Evolutionary conservation across 2,329 filamentous ascomycete genomes (phyloP).

Genomic region (Daldinia sp.): DNA sequence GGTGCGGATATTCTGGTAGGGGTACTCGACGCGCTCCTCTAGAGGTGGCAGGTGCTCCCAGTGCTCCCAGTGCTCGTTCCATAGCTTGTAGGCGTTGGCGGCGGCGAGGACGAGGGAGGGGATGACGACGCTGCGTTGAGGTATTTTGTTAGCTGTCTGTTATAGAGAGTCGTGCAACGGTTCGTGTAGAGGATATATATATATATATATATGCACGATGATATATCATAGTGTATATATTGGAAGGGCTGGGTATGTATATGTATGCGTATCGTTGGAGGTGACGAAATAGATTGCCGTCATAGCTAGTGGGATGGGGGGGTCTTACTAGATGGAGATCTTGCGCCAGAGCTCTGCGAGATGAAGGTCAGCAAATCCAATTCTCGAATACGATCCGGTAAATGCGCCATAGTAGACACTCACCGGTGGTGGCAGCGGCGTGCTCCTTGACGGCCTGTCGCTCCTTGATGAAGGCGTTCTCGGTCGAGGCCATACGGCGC

Average conservation of each 20-base stretch:
- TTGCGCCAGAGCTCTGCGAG: constrained; percentile 89
- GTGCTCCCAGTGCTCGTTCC: constrained; percentile 98
- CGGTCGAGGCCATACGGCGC: constrained; percentile 80
- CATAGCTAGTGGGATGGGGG: constrained; percentile 17
- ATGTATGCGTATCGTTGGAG: neutral
- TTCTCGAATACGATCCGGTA: neutral
- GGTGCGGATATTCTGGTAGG: constrained; percentile 96
- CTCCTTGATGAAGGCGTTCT: constrained; percentile 96
- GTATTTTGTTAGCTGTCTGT: constrained; percentile 10
- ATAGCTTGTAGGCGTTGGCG: constrained; percentile 90
- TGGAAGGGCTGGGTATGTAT: neutral
- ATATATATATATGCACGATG: no score
- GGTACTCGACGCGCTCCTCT: constrained; percentile 92
- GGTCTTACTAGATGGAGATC: constrained; percentile 90
- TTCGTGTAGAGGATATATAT: neutral
- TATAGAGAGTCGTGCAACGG: no score
- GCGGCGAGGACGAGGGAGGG: constrained; percentile 78
- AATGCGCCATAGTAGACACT: constrained; percentile 53
- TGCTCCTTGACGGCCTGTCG: constrained; percentile 91
- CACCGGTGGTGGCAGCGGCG: constrained; percentile 85
- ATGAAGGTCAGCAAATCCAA: constrained; percentile 52
- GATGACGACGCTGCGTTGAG: constrained; percentile 74
- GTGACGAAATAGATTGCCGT: constrained; percentile 4
- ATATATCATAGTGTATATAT: no score
- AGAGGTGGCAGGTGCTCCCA: constrained; percentile 85